Evolutionary conservation across 2,329 filamentous ascomycete species (phyloP).

Genomic region (Tolypocladium paradoxum): DNA sequence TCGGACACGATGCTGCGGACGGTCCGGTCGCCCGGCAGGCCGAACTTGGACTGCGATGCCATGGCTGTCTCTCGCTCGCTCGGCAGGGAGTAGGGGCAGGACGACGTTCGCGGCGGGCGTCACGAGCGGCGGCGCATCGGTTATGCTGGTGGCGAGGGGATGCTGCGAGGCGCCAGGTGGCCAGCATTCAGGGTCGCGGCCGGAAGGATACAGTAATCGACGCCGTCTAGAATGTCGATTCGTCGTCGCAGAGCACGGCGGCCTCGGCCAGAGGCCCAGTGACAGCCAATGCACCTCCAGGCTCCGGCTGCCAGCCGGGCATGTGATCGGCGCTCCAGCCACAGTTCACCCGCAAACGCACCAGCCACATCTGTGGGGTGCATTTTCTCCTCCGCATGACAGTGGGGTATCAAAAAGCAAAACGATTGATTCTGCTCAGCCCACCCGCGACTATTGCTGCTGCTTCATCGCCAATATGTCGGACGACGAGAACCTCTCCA

Average conservation of each 20-base stretch:
- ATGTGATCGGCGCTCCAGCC: slow-evolving; percentile 2
- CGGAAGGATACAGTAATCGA: background rate
- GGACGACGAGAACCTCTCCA: slow-evolving; percentile 54
- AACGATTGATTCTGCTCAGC: too few relatives aligned
- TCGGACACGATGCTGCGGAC: slow-evolving; percentile 54
- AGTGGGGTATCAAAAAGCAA: background rate
- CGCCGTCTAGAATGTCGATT: background rate
- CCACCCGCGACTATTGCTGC: too few relatives aligned
- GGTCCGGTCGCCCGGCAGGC: slow-evolving; percentile 48
- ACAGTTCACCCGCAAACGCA: background rate
- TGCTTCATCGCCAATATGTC: slow-evolving; percentile 33
- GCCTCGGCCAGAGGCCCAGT: slow-evolving; percentile 1
- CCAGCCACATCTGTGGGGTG: slow-evolving; percentile 6
- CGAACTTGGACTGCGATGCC: slow-evolving; percentile 66
- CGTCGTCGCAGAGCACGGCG: background rate
- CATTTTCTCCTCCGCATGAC: slow-evolving; percentile 3
- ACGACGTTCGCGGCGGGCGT: background rate
- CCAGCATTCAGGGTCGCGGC: background rate
- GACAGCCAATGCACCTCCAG: too few relatives aligned
- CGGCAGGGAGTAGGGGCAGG: background rate
- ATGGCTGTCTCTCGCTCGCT: slow-evolving; percentile 30
- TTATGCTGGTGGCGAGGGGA: background rate
- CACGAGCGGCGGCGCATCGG: slow-evolving; percentile 2
- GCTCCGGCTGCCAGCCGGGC: background rate
- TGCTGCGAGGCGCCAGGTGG: background rate